Base-by-base conservation (phyloP, 495 filamentous ascomycete genomes). In the Penicillium dipodomyicola region DNA sequence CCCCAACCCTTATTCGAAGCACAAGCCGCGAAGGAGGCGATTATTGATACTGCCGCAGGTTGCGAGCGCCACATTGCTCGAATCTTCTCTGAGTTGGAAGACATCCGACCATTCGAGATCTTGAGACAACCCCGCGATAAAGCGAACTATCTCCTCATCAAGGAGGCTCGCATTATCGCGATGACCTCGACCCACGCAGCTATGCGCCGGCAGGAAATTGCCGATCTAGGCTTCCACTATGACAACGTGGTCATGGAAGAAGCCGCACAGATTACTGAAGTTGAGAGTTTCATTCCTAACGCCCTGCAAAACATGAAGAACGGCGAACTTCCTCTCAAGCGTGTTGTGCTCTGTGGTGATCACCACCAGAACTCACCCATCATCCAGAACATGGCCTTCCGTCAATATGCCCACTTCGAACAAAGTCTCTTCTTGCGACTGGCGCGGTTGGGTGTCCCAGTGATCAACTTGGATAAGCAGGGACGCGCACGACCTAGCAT, bases 191-290 rank as follows among this genome's bases (percentile, higher is more conserved):
- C 94, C 1, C 94, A 99, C 73, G 95, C 94, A 11, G 94, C 94
- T n/a, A 99, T 98, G 87, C 87, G 92, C 56, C 81, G 92, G 47
- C 85, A 89, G 58, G 94, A 97, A 64, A 99, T 99, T 63, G 87
- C 90, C 1, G 80, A 83, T 19, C 80, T 97, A 43, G 95, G 94
- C 6, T 97, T 99, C 78, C 89, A 91, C 60, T 99, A 97, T 62
- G 92, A 97, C 72, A 97, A 96, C 61, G 88, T 99, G 14, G 79
- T 99, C 49, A 96, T 99, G 93, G 94, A 99, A 80, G 94, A 99
- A 76, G 92, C 94, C 3, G 94, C 94, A 20, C 94, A 99, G 63
- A 95, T 97, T 66, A 97, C 95, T 10, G 94, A 99, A 67, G 89
- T 97, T 42, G 95, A 97, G 66, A 96, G 90, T 65, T 97, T 99